Conservation (phyloP, 2,329 filamentous ascomycete genomes). For the Botryotinia convoluta region DNA sequence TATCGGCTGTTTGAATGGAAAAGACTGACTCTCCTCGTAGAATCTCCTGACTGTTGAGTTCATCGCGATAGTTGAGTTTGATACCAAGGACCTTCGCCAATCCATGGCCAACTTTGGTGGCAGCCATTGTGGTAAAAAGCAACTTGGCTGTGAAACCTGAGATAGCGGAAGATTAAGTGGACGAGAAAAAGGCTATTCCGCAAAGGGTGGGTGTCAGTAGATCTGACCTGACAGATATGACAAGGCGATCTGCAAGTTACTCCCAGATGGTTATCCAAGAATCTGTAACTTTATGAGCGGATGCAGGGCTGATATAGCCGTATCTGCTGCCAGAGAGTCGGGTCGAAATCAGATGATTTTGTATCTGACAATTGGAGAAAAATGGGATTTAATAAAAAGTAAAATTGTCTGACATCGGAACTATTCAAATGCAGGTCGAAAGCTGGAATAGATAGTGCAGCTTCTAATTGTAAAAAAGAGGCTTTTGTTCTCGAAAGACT, state of each 20-base stretch:
- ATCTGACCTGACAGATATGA: neutral
- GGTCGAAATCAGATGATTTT: slow-evolving; percentile 12
- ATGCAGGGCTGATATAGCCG: slow-evolving; percentile 19
- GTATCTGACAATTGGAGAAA: neutral
- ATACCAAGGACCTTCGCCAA: slow-evolving; percentile 81
- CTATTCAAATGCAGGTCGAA: neutral
- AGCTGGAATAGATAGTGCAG: neutral
- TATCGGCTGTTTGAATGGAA: slow-evolving; percentile 69
- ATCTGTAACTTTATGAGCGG: slow-evolving; percentile 12
- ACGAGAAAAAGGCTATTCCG: neutral
- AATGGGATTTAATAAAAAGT: neutral
- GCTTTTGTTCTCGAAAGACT: slow-evolving; percentile 13
- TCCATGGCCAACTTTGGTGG: slow-evolving; percentile 62
- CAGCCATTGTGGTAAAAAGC: slow-evolving; percentile 26
- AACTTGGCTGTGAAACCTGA: slow-evolving; percentile 10
- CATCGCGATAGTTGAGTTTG: slow-evolving; percentile 69
- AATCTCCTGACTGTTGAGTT: slow-evolving; percentile 52
- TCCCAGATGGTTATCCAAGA: slow-evolving; percentile 12
- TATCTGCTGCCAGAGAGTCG: neutral
- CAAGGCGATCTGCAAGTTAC: slow-evolving; percentile 20
- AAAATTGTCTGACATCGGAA: slow-evolving; percentile 12
- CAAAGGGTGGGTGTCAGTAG: neutral
- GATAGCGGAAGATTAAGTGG: slow-evolving; percentile 5
- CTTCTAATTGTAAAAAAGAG: neutral
- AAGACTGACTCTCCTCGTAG: slow-evolving; percentile 78